Evolutionary conservation across 2,329 filamentous ascomycete genomes (phyloP), one percentile per base, ranked within the genome.

Genomic region (Aphanoascus verrucosus): DNA sequence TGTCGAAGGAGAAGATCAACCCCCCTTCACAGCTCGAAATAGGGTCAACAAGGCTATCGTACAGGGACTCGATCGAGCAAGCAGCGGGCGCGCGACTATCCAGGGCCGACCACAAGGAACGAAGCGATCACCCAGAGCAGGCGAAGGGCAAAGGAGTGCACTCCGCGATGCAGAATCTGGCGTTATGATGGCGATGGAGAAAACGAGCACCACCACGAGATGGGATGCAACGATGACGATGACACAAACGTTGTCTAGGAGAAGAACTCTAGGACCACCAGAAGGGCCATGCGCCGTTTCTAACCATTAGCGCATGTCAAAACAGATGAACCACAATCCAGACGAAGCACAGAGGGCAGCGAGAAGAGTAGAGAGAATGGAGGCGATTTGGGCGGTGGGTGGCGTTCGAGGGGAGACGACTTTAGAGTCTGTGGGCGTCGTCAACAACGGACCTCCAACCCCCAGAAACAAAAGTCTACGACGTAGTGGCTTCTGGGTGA

Each of bases 271-370:
- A 20, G 32, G 38, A 51, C n/a, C 49, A 43, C 43, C 38, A 51
- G 28, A 14, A 50, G 28, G 23, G 31, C 49, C 40, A 51, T 44
- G 49, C 49, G 49, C 49, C 49, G 38, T 42, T 37, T 51, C 40
- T 44, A 44, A 37, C 49, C 49, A 44, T 35, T 43, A 51, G 49
- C 49, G 49, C 49, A 51, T 51, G 38, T 43, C 32, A 51, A 17
- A 42, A 35, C n/a, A n/a, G 28, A 19, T 23, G 49, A 51, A 51
- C 49, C 49, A 37, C 7, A 28, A 44, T 44, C 49, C 49, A 51
- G 38, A 44, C 3, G 8, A 31, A 43, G 42, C 12, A 28, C 6
- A n/a, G n/a, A n/a, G n/a, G n/a, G n/a, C 38, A 32, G 47, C 9
- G 42, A 28, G 3, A 34, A 20, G 41, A 20, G 9, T 14, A 23